Base-by-base conservation (phyloP, 2,329 filamentous ascomycete species). In the Trichoderma afroharzianum region DNA sequence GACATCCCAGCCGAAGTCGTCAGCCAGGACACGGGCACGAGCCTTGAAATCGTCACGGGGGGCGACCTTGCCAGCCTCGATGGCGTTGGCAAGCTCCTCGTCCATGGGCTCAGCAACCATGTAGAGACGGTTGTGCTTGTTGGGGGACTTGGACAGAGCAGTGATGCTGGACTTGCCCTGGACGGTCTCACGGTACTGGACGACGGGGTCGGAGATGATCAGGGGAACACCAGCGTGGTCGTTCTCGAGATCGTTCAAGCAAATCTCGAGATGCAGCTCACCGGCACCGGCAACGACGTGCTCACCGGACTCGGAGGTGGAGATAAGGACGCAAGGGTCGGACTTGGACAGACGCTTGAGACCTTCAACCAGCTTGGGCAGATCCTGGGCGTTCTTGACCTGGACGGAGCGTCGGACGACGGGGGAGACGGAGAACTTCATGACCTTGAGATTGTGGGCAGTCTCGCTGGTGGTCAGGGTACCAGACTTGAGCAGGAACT, bases 61-160 rank as follows among this genome's bases (percentile, higher is more conserved):
- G 81, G 86, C 88, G 83, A 99, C 94, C 89, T 94, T 96, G 88
- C 96, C 96, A 70, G 82, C 77, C 88, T 99, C 96, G 76, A 99
- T 99, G 81, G 92, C 93, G 81, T 90, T 90, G 79, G 93, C 88
- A 73, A 99, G 92, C 79, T 98, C 96, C 90, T 99, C 96, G 59
- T 90, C 90, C 71, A 99, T 88, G 79, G 96, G 96, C 86, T 94
- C 87, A 76, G 96, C 96, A 84, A 89, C 90, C 86, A 99, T 91
- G 89, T 98, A 99, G 74, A 99, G 90, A 94, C 96, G 95, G 91
- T 99, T 99, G 93, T 99, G 96, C 94, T 99, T 99, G 93, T 99
- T 99, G 88, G 96, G 96, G 63, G 96, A 99, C 90, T 99, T 99
- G 85, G 96, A 98, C 81, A 99, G 89, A 78, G 96, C 96, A 81